Conservation (phyloP, 257 asterid genomes). For the Eustoma russellianum region DNA sequence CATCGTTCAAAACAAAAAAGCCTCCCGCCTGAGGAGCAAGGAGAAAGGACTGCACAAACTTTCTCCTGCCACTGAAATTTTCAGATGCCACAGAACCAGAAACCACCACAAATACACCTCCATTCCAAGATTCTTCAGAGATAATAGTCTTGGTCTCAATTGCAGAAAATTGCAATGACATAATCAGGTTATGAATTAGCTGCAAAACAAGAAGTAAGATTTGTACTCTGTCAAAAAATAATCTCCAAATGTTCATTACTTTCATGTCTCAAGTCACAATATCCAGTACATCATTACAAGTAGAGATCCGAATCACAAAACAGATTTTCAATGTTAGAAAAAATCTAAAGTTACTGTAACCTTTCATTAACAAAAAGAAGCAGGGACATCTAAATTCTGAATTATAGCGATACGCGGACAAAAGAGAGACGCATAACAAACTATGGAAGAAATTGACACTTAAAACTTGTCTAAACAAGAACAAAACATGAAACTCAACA, state of each 20-base stretch:
- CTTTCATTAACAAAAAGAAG: no score
- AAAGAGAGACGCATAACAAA: no score
- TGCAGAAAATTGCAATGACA: constrained; percentile 46
- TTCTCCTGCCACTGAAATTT: constrained; percentile 46
- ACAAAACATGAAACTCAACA: no score
- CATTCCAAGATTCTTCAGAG: constrained; percentile 72
- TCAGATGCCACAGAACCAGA: constrained; percentile 62
- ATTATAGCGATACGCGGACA: no score
- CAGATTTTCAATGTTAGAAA: no score
- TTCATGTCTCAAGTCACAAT: background rate
- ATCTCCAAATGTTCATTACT: no score
- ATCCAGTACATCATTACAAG: background rate
- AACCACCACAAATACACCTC: constrained; percentile 78
- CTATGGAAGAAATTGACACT: no score
- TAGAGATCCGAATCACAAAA: no score
- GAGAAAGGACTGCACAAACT: constrained; percentile 74
- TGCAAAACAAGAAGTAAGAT: constrained; percentile 22
- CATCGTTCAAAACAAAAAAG: constrained; percentile 74
- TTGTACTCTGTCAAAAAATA: background rate
- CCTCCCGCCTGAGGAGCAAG: constrained; percentile 97
- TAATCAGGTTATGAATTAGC: constrained; percentile 59
- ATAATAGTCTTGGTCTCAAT: constrained; percentile 73
- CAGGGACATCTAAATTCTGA: no score
- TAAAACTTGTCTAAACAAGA: no score
- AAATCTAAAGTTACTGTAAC: no score